phyloP scores from a whole-genome alignment of 2,329 filamentous ascomycete species.

The Acrocalymma vagum region DNA sequence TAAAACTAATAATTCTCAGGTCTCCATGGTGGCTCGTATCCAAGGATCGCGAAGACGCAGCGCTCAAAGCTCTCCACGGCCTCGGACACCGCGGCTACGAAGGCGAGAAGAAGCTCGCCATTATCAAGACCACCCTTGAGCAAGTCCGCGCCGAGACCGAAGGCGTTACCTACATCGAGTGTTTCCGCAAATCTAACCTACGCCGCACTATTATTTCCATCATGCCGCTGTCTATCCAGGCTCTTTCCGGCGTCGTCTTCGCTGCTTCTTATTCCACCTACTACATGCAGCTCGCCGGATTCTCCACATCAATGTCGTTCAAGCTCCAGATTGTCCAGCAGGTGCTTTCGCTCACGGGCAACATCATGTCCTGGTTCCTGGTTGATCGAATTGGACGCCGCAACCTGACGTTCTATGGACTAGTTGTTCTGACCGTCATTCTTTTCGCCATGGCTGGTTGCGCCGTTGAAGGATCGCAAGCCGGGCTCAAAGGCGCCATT shows the following conservation, averaged over 20 bases:
- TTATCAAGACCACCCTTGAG: constrained; percentile 42
- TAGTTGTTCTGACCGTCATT: constrained; percentile 67
- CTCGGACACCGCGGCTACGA: constrained; percentile 26
- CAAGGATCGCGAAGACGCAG: constrained; percentile 67
- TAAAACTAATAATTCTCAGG: no score
- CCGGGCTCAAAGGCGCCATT: constrained; percentile 63
- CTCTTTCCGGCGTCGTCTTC: constrained; percentile 34
- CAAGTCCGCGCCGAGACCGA: constrained; percentile 47
- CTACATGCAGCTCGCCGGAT: constrained; percentile 54
- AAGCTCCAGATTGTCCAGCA: constrained; percentile 60
- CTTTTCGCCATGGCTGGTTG: constrained; percentile 66
- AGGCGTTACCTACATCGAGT: constrained; percentile 79
- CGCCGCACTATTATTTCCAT: constrained; percentile 76
- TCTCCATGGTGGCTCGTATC: constrained; percentile 76
- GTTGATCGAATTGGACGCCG: constrained; percentile 80
- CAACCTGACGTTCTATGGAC: constrained; percentile 74
- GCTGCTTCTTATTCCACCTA: constrained; percentile 48
- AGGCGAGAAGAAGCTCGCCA: constrained; percentile 25
- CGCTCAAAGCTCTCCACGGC: constrained; percentile 40
- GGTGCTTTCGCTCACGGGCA: constrained; percentile 63
- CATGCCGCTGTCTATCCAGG: constrained; percentile 53
- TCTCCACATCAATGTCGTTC: constrained; percentile 46
- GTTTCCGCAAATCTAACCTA: constrained; percentile 78
- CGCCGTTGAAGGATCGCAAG: constrained; percentile 31
- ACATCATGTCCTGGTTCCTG: constrained; percentile 79